Conservation (phyloP, 202 grass and related monocot genomes). For the Setaria italica region DNA sequence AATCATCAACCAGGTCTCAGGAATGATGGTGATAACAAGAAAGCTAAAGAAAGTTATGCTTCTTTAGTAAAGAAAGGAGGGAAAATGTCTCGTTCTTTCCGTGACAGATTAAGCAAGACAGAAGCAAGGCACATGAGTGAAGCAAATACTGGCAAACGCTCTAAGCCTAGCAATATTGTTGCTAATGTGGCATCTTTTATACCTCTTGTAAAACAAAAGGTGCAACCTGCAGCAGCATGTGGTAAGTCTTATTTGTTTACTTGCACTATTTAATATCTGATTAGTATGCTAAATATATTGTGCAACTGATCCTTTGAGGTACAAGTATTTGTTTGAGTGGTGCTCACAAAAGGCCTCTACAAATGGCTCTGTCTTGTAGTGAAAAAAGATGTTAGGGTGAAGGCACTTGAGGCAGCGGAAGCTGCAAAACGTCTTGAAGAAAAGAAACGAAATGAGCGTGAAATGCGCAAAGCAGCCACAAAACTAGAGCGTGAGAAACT, state of each 20-base stretch:
- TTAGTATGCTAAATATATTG: slow-evolving; percentile 25
- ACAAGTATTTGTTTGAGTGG: slow-evolving; percentile 24
- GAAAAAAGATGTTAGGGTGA: slow-evolving; percentile 92
- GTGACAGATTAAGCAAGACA: slow-evolving; percentile 58
- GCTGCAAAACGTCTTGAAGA: slow-evolving; percentile 86
- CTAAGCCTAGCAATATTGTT: slow-evolving; percentile 84
- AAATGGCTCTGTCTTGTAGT: slow-evolving; percentile 52
- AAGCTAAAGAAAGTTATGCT: slow-evolving; percentile 54
- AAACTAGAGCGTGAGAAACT: slow-evolving; percentile 78
- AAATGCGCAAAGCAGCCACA: slow-evolving; percentile 77
- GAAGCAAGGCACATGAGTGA: slow-evolving; percentile 46
- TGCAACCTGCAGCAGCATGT: slow-evolving; percentile 52
- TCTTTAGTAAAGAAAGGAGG: slow-evolving; percentile 62
- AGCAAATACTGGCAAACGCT: slow-evolving; percentile 55
- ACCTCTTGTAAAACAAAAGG: slow-evolving; percentile 80
- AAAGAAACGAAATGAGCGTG: slow-evolving; percentile 82
- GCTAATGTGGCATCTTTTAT: slow-evolving; percentile 83
- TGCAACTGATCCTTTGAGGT: slow-evolving; percentile 19
- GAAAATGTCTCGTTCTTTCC: slow-evolving; percentile 53
- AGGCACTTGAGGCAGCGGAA: slow-evolving; percentile 89
- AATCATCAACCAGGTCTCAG: slow-evolving; percentile 40
- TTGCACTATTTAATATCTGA: not conserved
- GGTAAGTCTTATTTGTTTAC: slow-evolving; percentile 50
- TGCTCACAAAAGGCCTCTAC: slow-evolving; percentile 34
- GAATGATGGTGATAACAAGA: slow-evolving; percentile 51